Conservation (phyloP, 306 rosid species). For the Glycine latifolia region DNA sequence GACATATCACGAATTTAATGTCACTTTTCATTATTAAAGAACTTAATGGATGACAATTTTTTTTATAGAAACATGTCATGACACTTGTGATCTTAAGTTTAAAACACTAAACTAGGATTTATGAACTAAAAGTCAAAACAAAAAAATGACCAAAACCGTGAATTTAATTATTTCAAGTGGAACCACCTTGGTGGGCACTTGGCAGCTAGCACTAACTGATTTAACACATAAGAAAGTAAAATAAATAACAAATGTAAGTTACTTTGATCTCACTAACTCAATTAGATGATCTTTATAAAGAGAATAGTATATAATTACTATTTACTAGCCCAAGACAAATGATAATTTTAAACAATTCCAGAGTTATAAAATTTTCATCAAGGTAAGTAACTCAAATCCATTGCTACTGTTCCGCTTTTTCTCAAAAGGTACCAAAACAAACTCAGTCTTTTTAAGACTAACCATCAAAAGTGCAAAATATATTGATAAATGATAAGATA, state of each 20-base stretch:
- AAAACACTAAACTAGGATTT: neutral
- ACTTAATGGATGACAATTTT: too few relatives aligned
- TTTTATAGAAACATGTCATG: slow-evolving; percentile 2
- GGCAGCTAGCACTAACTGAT: slow-evolving; percentile 42
- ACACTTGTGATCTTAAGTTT: neutral
- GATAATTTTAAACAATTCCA: slow-evolving; percentile 10
- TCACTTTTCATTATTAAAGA: neutral
- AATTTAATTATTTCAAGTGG: slow-evolving; percentile 34
- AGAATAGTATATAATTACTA: too few relatives aligned
- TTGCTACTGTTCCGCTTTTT: too few relatives aligned
- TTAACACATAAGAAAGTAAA: neutral
- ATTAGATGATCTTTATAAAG: too few relatives aligned
- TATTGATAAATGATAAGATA: neutral
- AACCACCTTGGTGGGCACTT: slow-evolving; percentile 34
- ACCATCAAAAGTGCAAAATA: neutral
- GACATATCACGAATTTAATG: neutral
- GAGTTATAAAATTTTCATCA: neutral
- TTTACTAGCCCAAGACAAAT: neutral
- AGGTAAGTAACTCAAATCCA: too few relatives aligned
- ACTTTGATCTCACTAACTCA: too few relatives aligned
- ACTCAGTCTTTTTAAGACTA: too few relatives aligned
- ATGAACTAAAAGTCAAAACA: neutral
- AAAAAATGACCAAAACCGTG: slow-evolving; percentile 11
- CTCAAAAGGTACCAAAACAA: too few relatives aligned
- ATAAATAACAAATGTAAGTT: too few relatives aligned